Base-by-base conservation (phyloP, 257 asterid genomes). In the Ophiorrhiza pumila region DNA sequence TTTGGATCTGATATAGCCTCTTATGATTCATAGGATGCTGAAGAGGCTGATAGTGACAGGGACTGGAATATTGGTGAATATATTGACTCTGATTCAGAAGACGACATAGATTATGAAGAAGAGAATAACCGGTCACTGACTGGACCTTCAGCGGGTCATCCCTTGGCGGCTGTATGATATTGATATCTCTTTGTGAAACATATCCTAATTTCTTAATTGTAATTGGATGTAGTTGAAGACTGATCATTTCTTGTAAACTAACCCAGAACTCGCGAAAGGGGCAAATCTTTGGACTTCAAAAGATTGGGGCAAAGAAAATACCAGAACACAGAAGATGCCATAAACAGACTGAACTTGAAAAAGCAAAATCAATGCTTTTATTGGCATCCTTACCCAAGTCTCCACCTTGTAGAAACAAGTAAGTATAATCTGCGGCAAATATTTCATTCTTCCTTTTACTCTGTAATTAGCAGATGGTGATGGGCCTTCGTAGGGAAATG, bases 391-490 rank as follows among this genome's bases (percentile, higher is more conserved):
- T 94, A 78, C 98, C 98, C 15, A 88, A 94, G 82, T 88, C 93
- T 83, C 89, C 89, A 57, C 96, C 99, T 56, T 90, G 99, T 60
- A 83, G 99, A 80, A 86, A 86, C 83, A 91, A 84, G 99, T 94
- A 86, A 46, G 96, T 86, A 47, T 62, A 6, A 74, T 52, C 55
- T 65, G 56, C 46, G 53, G 59, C 20, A n/a, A 35, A 37, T n/a
- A n/a, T 0, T 17, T 39, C 50, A 78, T 46, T 49, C 53, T 68
- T 64, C 57, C n/a, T 69, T 72, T 32, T 69, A 5, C 52, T 69
- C n/a, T 43, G 12, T 68, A 68, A 32, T 50, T 76, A 45, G 74
- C 49, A 34, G 59, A 71, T 69, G 71, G 74, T 75, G 75, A 58
- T 34, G 35, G 17, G 17, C 69, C 71, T 66, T 80, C 72, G 73